Evolutionary conservation across 495 filamentous ascomycete genomes (phyloP).

Genomic region (Hypoxylon trugodes): DNA sequence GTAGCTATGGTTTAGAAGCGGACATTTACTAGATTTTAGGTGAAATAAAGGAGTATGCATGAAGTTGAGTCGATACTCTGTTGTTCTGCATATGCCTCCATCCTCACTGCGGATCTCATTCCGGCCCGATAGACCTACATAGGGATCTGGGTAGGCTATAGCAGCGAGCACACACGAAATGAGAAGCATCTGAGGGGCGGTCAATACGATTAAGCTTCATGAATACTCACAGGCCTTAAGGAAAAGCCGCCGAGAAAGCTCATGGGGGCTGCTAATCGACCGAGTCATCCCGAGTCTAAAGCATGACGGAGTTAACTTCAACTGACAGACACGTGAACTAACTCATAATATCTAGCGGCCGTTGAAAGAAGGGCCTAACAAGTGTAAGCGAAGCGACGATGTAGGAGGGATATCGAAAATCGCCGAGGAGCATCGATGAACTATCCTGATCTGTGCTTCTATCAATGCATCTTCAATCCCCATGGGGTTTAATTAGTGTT

Average conservation of each 20-base stretch:
- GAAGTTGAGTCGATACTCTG: background rate
- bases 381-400: background rate
- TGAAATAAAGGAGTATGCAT: background rate
- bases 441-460: background rate
- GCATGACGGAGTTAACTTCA: background rate
- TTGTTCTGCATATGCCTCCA: slow-evolving; percentile 6
- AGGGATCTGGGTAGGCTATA: too few relatives aligned
- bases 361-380: too few relatives aligned
- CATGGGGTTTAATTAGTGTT: background rate
- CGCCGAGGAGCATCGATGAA: background rate
- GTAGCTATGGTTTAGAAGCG: too few relatives aligned
- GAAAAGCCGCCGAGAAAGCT: slow-evolving; percentile 7
- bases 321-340: background rate
- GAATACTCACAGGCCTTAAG: background rate
- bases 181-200: background rate
- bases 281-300: slow-evolving; percentile 14
- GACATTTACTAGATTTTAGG: too few relatives aligned
- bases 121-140: slow-evolving; percentile 22
- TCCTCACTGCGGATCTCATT: background rate
- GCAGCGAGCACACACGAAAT: slow-evolving; percentile 5
- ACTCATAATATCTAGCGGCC: background rate
- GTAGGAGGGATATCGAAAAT: background rate
- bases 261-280: slow-evolving; percentile 16
- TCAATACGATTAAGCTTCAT: slow-evolving; percentile 1
- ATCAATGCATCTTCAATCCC: background rate